A percentile compares a stretch with the other conserved stretches of the same genome.
Evolutionary conservation across 495 filamentous ascomycete genomes (phyloP).

Genomic region (Cetradonia linearis): DNA sequence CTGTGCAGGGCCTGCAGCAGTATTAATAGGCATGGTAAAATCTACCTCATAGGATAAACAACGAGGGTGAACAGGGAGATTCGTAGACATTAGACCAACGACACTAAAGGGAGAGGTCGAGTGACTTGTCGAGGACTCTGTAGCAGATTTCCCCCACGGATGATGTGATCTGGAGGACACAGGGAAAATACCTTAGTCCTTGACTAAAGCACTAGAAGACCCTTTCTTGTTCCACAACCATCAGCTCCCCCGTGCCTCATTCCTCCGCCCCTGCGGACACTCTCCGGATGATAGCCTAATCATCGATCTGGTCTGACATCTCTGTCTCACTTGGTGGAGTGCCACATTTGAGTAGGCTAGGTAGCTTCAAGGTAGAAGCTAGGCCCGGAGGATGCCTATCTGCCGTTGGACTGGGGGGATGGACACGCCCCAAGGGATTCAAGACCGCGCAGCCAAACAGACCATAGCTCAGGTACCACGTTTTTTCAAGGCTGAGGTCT

Average conservation of each 20-base stretch:
- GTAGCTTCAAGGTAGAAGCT: not conserved
- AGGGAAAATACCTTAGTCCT: constrained; percentile 4
- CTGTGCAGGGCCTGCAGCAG: not conserved
- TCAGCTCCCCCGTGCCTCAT: constrained; percentile 11
- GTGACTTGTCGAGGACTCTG: not conserved
- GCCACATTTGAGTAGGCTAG: not conserved
- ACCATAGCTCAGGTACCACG: constrained; percentile 20
- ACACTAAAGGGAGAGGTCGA: not conserved
- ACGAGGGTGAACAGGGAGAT: too few relatives aligned
- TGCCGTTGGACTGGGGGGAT: constrained; percentile 6
- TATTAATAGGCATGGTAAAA: not conserved
- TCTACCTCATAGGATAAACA: not conserved
- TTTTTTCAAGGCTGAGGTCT: constrained; percentile 10
- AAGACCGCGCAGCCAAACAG: constrained; percentile 9
- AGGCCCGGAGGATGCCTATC: constrained; percentile 10
- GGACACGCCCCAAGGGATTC: not conserved
- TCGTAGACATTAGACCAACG: not conserved
- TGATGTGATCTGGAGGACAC: not conserved
- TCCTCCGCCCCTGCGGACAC: not conserved
- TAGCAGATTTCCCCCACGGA: not conserved
- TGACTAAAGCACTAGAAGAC: not conserved
- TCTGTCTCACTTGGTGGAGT: constrained; percentile 5
- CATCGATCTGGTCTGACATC: constrained; percentile 2
- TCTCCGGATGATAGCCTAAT: not conserved
- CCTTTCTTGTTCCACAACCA: constrained; percentile 6